Conservation (phyloP, 257 asterid species). For the Capsicum chinense region DNA sequence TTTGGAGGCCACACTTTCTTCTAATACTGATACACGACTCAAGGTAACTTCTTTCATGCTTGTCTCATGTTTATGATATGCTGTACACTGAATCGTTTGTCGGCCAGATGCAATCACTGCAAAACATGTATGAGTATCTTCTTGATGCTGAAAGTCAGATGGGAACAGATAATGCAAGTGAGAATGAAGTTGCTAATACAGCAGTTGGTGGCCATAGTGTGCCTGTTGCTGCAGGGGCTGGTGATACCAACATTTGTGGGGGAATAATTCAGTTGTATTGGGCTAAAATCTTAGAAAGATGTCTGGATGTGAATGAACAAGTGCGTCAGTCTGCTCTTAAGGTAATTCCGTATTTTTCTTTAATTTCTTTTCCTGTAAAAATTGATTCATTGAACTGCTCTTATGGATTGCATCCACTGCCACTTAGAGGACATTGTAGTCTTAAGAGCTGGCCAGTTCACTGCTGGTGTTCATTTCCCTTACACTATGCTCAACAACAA, state of each 20-base stretch:
- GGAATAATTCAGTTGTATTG: slow-evolving; percentile 93
- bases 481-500: too few relatives aligned
- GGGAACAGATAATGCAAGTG: slow-evolving; percentile 66
- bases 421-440: neutral
- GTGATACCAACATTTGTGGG: slow-evolving; percentile 97
- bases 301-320: slow-evolving; percentile 81
- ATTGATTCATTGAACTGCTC: neutral
- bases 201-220: slow-evolving; percentile 64
- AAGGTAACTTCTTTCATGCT: slow-evolving; percentile 61
- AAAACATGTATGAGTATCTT: slow-evolving; percentile 92
- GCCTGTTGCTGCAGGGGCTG: slow-evolving; percentile 99
- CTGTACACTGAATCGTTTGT: slow-evolving; percentile 39
- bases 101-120: slow-evolving; percentile 90
- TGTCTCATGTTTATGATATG: slow-evolving; percentile 31
- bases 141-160: slow-evolving; percentile 91
- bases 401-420: neutral
- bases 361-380: neutral
- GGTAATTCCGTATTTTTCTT: slow-evolving; percentile 48
- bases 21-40: slow-evolving; percentile 64
- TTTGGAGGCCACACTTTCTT: slow-evolving; percentile 72
- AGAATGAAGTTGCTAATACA: slow-evolving; percentile 48
- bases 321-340: slow-evolving; percentile 89
- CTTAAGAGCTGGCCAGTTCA: neutral
- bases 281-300: slow-evolving; percentile 72
- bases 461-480: slow-evolving; percentile 11